Percentiles rank a stretch among this genome's conserved stretches.
phyloP scores from a whole-genome alignment of 148 eudicot species.

The Gaultheria prostrata region DNA sequence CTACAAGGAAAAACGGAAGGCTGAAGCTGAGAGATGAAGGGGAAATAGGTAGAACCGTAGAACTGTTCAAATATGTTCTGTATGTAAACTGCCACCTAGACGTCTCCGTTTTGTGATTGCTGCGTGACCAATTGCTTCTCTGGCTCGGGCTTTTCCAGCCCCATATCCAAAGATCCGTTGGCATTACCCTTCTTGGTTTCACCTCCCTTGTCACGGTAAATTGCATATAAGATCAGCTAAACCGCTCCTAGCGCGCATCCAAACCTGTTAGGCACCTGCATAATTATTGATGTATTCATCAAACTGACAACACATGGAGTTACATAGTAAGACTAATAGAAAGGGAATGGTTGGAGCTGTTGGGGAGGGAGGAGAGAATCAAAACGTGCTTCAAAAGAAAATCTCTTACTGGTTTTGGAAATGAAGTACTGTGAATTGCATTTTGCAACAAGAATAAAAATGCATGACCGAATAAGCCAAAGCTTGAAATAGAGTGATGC shows the following conservation, averaged over 20 bases:
- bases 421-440: background rate
- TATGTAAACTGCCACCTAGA: background rate
- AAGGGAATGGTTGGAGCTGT: too few relatives aligned
- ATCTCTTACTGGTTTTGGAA: background rate
- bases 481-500: background rate
- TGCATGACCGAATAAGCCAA: background rate
- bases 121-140: background rate
- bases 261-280: constrained; percentile 77
- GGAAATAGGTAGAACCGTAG: background rate
- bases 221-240: constrained; percentile 65
- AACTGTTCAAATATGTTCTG: background rate
- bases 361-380: too few relatives aligned
- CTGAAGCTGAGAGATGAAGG: background rate
- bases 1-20: background rate
- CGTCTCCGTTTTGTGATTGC: background rate
- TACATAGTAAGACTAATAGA: too few relatives aligned
- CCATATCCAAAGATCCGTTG: constrained; percentile 45
- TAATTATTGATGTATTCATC: background rate
- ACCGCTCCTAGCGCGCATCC: constrained; percentile 65
- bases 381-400: too few relatives aligned
- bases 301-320: background rate
- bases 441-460: background rate
- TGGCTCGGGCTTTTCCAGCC: constrained; percentile 9
- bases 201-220: constrained; percentile 45
- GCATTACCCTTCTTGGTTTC: constrained; percentile 22